Evolutionary conservation across 2,329 filamentous ascomycete genomes (phyloP), one percentile per base, ranked within the genome.

Genomic region (Fusarium beomiforme): DNA sequence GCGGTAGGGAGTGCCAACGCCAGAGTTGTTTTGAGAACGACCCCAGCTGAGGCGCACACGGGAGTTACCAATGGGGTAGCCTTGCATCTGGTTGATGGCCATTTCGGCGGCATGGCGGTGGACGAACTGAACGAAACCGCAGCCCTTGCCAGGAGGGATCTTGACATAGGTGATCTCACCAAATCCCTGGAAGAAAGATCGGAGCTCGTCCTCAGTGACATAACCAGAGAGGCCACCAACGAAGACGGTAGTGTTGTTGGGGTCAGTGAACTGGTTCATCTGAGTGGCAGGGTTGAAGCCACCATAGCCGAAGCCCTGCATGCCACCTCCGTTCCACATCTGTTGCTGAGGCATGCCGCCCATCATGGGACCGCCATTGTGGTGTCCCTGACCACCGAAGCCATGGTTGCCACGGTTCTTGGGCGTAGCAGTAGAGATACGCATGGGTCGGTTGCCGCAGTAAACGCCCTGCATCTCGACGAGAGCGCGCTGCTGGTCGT

Each of bases 31-130:
- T 88, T 99, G 96, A 59, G 93, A 97, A 72, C 96, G 93, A 71
- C 96, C 96, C 96, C 96, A 99, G 81, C 94, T 97, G 75, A 99
- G 89, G 78, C 96, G 94, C 66, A 99, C 96, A 74, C 96, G 94
- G 49, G 95, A 98, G 88, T 99, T 99, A 60, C 96, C 96, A 78
- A 99, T 99, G 26, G 96, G 96, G 81, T 99, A 99, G 68, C 96
- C 96, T 85, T 99, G 96, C 96, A 99, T 99, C 85, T 99, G 96
- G 85, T 99, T 99, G 89, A 99, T 99, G 75, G 96, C 96, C 96
- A 99, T 99, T 86, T 99, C 96, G 17, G 96, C 96, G 57, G 96
- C 96, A 79, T 99, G 96, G 74, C 96, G 94, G 85, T 99, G 96
- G 62, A 99, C 96, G 77, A 99, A 99, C 84, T 99, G 96, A 65